Percentiles rank a stretch among this genome's conserved stretches.
These are phyloP conservation scores for Magnolia sinica DNA, from an alignment of 164 flowering plant genomes.

Conservation along the genomic window DNA sequence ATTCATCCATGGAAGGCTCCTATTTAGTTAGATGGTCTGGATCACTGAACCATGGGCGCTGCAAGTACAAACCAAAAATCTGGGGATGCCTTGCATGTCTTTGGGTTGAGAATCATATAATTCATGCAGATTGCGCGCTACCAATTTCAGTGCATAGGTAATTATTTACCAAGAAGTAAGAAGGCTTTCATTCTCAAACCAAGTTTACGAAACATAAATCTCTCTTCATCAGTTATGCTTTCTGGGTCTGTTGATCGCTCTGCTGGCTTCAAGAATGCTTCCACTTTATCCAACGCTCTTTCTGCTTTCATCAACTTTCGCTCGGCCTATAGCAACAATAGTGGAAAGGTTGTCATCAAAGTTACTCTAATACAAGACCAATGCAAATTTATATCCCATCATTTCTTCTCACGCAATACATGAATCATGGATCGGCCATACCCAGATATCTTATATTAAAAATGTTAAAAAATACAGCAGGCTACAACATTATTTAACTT, in stretches of 20 bases:
- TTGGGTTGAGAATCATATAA: too few relatives aligned
- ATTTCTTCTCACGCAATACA: too few relatives aligned
- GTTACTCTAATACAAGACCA: background rate
- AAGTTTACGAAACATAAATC: conserved; percentile 91
- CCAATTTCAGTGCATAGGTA: background rate
- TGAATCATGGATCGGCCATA: too few relatives aligned
- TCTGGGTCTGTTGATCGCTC: conserved; percentile 59
- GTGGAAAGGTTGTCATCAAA: background rate
- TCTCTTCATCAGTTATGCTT: conserved; percentile 87
- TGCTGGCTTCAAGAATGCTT: conserved; percentile 63
- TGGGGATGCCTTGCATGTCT: background rate
- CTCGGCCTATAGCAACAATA: conserved; percentile 51
- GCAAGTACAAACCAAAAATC: background rate
- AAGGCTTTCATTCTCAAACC: conserved; percentile 93
- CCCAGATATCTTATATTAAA: too few relatives aligned
- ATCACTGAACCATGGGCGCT: background rate
- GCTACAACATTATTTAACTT: too few relatives aligned
- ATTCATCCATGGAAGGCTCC: background rate
- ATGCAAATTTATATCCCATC: too few relatives aligned
- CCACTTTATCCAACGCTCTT: conserved; percentile 67
- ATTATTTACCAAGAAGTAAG: conserved; percentile 73
- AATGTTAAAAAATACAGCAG: background rate
- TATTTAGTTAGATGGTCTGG: background rate
- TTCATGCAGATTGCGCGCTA: background rate
- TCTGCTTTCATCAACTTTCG: conserved; percentile 67